A percentile compares a stretch with the other conserved stretches of the same genome.
These are phyloP conservation scores for Parietichytrium sp. DNA, from an alignment of 108 stramenopile species.

Conservation along the genomic window DNA sequence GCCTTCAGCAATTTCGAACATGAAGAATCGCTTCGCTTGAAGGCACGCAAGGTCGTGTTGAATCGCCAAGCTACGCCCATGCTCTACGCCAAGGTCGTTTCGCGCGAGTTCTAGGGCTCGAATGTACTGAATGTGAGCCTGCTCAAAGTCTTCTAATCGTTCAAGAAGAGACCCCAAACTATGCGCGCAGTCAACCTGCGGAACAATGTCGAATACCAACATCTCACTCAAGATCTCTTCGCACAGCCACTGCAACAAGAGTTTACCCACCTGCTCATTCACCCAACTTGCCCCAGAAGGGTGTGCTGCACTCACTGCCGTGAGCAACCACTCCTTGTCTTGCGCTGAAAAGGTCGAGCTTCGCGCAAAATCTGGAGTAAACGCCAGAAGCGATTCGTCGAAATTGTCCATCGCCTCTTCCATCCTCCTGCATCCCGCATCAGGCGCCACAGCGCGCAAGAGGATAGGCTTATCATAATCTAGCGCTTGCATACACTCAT, in stretches of 20 bases:
- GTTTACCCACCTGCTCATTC: slow-evolving; percentile 16
- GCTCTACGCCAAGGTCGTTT: slow-evolving; percentile 3
- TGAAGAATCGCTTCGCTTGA: slow-evolving; percentile 5
- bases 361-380: slow-evolving; percentile 11
- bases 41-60: slow-evolving; percentile 28
- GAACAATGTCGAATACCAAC: background rate
- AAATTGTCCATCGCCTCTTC: background rate
- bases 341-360: background rate
- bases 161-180: background rate
- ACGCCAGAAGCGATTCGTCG: background rate
- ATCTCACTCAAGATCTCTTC: slow-evolving; percentile 18
- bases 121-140: slow-evolving; percentile 18
- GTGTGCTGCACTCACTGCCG: background rate
- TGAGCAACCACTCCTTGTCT: slow-evolving; percentile 28
- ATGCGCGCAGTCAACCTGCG: background rate
- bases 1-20: background rate
- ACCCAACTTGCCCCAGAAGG: slow-evolving; percentile 10
- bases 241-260: background rate
- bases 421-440: background rate
- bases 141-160: background rate
- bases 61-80: background rate
- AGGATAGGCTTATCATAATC: background rate
- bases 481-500: slow-evolving; percentile 34
- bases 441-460: too few species aligned
- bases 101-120: slow-evolving; percentile 37